A percentile compares a stretch with the other conserved stretches of the same genome.
Conservation (phyloP, 495 filamentous ascomycete genomes). For the Penicillium psychrofluorescens region DNA sequence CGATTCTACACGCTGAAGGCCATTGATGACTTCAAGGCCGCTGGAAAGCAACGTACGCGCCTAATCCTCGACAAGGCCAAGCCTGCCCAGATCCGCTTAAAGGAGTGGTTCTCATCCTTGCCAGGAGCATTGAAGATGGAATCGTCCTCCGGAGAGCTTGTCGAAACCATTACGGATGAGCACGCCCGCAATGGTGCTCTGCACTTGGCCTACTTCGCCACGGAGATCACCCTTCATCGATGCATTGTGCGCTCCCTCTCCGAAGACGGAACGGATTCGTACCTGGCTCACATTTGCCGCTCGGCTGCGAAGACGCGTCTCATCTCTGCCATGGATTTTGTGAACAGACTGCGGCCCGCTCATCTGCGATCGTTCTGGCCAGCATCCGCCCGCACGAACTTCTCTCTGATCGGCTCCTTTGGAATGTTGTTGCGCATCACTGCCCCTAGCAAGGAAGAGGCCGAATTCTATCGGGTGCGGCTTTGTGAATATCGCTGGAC, state of each 20-base stretch:
- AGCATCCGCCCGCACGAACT: conserved; percentile 45
- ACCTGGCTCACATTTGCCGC: conserved; percentile 87
- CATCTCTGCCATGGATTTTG: conserved; percentile 51
- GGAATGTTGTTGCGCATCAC: conserved; percentile 75
- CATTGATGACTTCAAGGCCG: conserved; percentile 44
- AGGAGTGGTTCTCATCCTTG: conserved; percentile 51
- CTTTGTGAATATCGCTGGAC: conserved; percentile 93
- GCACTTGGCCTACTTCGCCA: conserved; percentile 55
- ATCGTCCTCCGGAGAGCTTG: conserved; percentile 29
- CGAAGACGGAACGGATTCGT: conserved; percentile 35
- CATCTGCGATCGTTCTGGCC: conserved; percentile 53
- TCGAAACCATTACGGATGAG: conserved; percentile 33
- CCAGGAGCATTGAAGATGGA: conserved; percentile 50
- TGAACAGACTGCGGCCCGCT: conserved; percentile 46
- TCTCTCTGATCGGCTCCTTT: conserved; percentile 49
- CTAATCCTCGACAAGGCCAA: conserved; percentile 55
- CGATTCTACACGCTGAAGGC: conserved; percentile 54
- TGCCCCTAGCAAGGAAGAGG: conserved; percentile 78
- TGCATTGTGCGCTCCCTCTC: conserved; percentile 50
- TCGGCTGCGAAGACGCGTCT: conserved; percentile 62
- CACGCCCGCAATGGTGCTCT: conserved; percentile 44
- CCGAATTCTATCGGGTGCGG: conserved; percentile 85
- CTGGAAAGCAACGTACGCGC: conserved; percentile 42
- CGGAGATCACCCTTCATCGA: conserved; percentile 55
- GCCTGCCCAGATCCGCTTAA: conserved; percentile 51